Evolutionary conservation across 805 yeast species (phyloP), one percentile per base, ranked within the genome.

Genomic region (Wickerhamiella shivajii): DNA sequence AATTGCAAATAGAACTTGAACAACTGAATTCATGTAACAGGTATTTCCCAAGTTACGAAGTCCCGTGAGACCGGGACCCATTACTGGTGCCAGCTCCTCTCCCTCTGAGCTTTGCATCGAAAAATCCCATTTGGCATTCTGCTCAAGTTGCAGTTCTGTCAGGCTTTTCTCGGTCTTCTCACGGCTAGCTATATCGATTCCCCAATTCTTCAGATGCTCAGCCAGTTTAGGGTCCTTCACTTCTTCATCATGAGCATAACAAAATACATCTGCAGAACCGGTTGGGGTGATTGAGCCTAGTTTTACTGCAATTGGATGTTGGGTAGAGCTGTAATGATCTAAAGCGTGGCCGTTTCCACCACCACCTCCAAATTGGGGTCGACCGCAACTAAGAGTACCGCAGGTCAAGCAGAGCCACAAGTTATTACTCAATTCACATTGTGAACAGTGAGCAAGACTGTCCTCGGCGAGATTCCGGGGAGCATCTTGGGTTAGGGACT

Each of bases 261-360:
- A 90, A 52, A 77, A 90, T 18, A 81, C 71, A 51, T 90, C 98
- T 18, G 78, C 80, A 27, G 58, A 56, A 3, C 80, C 71, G 15
- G 74, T 77, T 2, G 73, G 64, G 1, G 92, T 74, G 28, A 90
- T 66, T 0, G 94, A 81, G 1, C 98, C 98, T 29, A 90, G 57
- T 49, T 90, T 90, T 6, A 85, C 79, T 0, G 96, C 94, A 12
- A 85, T 71, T 2, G 81, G 70, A 55, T 90, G 98, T 1, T 61
- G 63, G 0, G 69, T 44, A 9, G 49, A 33, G 24, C 75, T 69
- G 48, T 53, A 75, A 55, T 90, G 99, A 0, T 55, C 51, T 39
- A 87, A 58, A 0, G 93, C 97, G 53, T 90, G 98, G 0, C 93
- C 74, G 50, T 87, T 72, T 5, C 99, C 99, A n/a, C 84, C 77